Evolutionary conservation across 2,329 filamentous ascomycete genomes (phyloP), one percentile per base, ranked within the genome.

Genomic region (Penicillium sp.): DNA sequence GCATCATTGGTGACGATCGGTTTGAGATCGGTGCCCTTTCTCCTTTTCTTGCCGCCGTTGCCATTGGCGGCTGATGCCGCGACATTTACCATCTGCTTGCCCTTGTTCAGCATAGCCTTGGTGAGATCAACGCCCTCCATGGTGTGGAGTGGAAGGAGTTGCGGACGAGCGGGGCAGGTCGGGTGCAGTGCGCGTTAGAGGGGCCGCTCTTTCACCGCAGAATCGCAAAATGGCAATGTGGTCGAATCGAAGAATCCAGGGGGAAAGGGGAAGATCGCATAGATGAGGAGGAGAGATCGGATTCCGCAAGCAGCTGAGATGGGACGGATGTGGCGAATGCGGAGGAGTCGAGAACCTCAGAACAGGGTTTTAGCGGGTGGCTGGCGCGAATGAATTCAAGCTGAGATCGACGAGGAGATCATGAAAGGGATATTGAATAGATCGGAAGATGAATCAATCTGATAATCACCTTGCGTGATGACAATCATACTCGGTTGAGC

Each of bases 61-160:
- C 71, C 74, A 67, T 75, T 71, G 52, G 69, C 64, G 45, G 65
- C 59, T 44, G 61, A 61, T 16, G 66, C 60, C 48, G 66, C 64
- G 39, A 66, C 64, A 42, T 56, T 70, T 44, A 76, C 76, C 60
- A 79, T 77, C 61, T 79, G 75, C 64, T 81, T 81, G 41, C 76
- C 77, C 66, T 80, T 80, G 63, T 76, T 76, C 64, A 80, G 74
- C 56, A 77, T 76, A 39, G 75, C 74, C 64, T 80, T 79, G 57
- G 77, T 79, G 57, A 79, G 73, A 55, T 79, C 75, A 58, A 70
- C 71, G 58, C 77, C 75, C 69, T 80, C 80, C 77, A 80, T 80
- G 52, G 55, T 76, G 46, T 46, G 40, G 45, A 46, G 47, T 41
- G 17, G 23, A 31, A 17, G 25, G 32, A 25, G 37, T 44, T 35